These are phyloP conservation scores for Thermomyces lanuginosus DNA, from an alignment of 2,329 filamentous ascomycete species.

Conservation along the genomic window DNA sequence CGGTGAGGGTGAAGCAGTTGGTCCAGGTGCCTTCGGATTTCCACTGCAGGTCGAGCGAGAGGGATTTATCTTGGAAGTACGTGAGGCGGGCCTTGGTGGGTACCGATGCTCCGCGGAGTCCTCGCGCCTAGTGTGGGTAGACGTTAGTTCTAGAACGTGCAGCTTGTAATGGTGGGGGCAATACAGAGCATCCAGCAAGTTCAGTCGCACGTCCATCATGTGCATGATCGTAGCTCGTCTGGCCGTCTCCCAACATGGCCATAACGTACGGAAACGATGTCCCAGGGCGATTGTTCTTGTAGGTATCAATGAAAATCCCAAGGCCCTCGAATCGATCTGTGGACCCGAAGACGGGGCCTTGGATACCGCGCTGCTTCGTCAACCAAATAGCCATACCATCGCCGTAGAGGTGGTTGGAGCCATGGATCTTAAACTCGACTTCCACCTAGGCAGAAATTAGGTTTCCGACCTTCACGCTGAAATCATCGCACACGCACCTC, in stretches of 20 bases:
- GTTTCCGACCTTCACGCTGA: neutral
- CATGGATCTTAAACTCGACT: slow-evolving; percentile 87
- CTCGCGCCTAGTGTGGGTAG: slow-evolving; percentile 44
- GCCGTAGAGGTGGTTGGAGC: slow-evolving; percentile 76
- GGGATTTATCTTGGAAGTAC: slow-evolving; percentile 89
- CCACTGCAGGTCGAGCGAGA: slow-evolving; percentile 87
- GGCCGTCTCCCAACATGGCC: slow-evolving; percentile 91
- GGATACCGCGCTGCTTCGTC: slow-evolving; percentile 72
- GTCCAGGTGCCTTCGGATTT: slow-evolving; percentile 80
- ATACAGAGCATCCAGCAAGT: slow-evolving; percentile 74
- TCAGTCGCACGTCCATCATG: slow-evolving; percentile 90
- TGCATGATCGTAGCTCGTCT: slow-evolving; percentile 76
- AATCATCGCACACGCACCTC: slow-evolving; percentile 38
- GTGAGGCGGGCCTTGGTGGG: slow-evolving; percentile 78
- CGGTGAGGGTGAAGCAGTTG: slow-evolving; percentile 60
- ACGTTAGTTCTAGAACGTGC: neutral
- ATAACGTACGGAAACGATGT: slow-evolving; percentile 95
- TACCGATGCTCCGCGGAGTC: slow-evolving; percentile 61
- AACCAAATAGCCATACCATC: slow-evolving; percentile 98
- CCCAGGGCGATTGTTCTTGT: slow-evolving; percentile 97
- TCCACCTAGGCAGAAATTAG: slow-evolving; percentile 42
- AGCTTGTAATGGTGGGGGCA: slow-evolving; percentile 10
- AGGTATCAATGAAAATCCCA: slow-evolving; percentile 92
- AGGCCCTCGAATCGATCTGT: slow-evolving; percentile 83
- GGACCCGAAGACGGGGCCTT: slow-evolving; percentile 75